These are phyloP conservation scores for Purpureocillium lavendulum DNA, from an alignment of 2,329 filamentous ascomycete species.

Conservation along the genomic window DNA sequence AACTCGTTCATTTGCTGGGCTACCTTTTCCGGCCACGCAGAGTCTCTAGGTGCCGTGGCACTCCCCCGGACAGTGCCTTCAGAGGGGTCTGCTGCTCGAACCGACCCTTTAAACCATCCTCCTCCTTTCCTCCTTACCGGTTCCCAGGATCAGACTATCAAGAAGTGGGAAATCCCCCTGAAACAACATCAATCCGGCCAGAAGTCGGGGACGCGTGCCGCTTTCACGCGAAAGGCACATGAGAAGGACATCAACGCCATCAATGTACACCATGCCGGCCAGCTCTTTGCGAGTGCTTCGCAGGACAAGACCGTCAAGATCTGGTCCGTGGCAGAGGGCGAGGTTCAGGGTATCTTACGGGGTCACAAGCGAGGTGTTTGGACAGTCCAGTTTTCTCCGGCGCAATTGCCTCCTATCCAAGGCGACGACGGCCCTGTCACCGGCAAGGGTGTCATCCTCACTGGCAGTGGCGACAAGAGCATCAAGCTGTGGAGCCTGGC, in stretches of 20 bases:
- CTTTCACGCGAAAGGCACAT: slow-evolving; percentile 89
- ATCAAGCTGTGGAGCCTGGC: slow-evolving; percentile 90
- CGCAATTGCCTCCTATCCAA: slow-evolving; percentile 63
- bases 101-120: slow-evolving; percentile 68
- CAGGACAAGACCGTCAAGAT: slow-evolving; percentile 97
- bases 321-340: slow-evolving; percentile 84
- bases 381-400: slow-evolving; percentile 85
- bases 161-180: slow-evolving; percentile 78
- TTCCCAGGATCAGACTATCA: slow-evolving; percentile 91
- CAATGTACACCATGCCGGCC: slow-evolving; percentile 64
- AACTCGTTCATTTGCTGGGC: slow-evolving; percentile 73
- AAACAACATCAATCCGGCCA: slow-evolving; percentile 32
- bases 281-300: slow-evolving; percentile 90
- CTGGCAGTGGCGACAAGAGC: slow-evolving; percentile 92
- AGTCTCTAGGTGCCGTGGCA: slow-evolving; percentile 84
- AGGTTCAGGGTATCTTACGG: slow-evolving; percentile 81
- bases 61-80: slow-evolving; percentile 64
- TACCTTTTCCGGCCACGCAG: slow-evolving; percentile 82
- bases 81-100: slow-evolving; percentile 60
- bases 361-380: slow-evolving; percentile 94
- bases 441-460: slow-evolving; percentile 75
- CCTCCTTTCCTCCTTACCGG: slow-evolving; percentile 83
- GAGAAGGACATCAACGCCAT: slow-evolving; percentile 98
- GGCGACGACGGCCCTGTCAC: slow-evolving; percentile 65
- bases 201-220: slow-evolving; percentile 53